Evolutionary conservation across 371 early-diverging fungal genomes (phyloP).

Genomic region (Thermomucor indicae-seudaticae): DNA sequence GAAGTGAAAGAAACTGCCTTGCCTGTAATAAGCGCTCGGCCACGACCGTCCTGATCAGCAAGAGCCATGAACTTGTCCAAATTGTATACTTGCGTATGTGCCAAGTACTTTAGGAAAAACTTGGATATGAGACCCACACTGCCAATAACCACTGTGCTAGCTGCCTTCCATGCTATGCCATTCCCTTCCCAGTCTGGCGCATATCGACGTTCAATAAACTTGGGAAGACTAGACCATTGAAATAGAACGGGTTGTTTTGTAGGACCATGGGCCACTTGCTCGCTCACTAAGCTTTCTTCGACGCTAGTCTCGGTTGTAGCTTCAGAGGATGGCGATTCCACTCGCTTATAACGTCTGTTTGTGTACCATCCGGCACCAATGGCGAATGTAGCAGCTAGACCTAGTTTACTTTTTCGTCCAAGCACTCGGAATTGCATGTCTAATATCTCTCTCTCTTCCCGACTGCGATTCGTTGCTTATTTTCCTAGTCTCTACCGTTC

Average conservation of each 20-base stretch:
- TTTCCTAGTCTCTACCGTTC: not conserved
- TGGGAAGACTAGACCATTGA: slow-evolving; percentile 32
- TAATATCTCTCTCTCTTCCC: no score
- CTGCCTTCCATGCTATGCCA: slow-evolving; percentile 44
- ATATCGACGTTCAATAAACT: slow-evolving; percentile 22
- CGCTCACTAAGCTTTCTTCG: slow-evolving; percentile 8
- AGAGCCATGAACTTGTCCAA: slow-evolving; percentile 54
- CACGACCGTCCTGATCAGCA: slow-evolving; percentile 54
- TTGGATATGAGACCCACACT: slow-evolving; percentile 45
- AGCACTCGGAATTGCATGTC: not conserved
- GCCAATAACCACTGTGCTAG: slow-evolving; percentile 40
- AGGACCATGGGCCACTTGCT: slow-evolving; percentile 21
- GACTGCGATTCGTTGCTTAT: no score
- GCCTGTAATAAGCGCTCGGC: slow-evolving; percentile 65
- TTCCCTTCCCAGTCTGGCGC: slow-evolving; percentile 14
- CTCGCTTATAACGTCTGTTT: not conserved
- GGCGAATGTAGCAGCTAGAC: not conserved
- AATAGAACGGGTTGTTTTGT: slow-evolving; percentile 14
- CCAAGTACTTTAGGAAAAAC: slow-evolving; percentile 49
- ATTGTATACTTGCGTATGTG: slow-evolving; percentile 49
- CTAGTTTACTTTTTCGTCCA: not conserved
- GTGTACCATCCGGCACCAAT: not conserved
- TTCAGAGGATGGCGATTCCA: not conserved
- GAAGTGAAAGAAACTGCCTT: slow-evolving; percentile 4
- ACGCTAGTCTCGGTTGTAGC: not conserved